Evolutionary conservation across 2,329 filamentous ascomycete species (phyloP), one percentile per base, ranked within the genome.

Genomic region (Aspergillus terreus): DNA sequence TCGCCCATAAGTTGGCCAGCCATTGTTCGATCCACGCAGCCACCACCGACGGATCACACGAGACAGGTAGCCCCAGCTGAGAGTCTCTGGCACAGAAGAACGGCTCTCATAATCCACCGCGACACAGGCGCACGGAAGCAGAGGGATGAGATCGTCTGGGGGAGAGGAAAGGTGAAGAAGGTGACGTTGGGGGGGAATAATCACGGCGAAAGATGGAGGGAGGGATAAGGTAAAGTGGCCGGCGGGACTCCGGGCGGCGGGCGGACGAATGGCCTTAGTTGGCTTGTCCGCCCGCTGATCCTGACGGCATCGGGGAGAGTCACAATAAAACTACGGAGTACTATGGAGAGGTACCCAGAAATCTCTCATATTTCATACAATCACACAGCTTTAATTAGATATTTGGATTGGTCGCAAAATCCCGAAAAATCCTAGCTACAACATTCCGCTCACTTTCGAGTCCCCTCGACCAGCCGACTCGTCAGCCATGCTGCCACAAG

Each of bases 401-500:
- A 23, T 2, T 23, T 23, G 23, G 23, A 30, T 30, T 30, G 27
- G 27, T 30, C 27, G 7, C 27, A 30, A 10, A 30, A 30, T 30
- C 27, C 7, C 27, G 27, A 7, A 32, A 32, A 4, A 38, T 38
- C 35, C 14, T 38, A 38, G 10, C 27, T 11, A 30, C 9, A 30
- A 30, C 27, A 30, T 30, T 30, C 27, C 7, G 7, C 7, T 17
- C 11, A 38, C 35, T 38, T 38, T 17, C 35, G 35, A 11, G 40
- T 25, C 6, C 86, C 83, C 62, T 92, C 88, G 36, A 80, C 76
- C 33, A 94, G 83, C 52, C 79, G 78, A 46, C 79, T 76, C 10
- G 90, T 86, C 65, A 92, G 81, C 60, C 81, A 89, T 4, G 88
- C 90, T 5, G 92, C 88, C 3, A 87, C 74, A 44, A 96, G 69